phyloP scores from a whole-genome alignment of 2,329 filamentous ascomycete species.

The Dactylellina haptotyla region DNA sequence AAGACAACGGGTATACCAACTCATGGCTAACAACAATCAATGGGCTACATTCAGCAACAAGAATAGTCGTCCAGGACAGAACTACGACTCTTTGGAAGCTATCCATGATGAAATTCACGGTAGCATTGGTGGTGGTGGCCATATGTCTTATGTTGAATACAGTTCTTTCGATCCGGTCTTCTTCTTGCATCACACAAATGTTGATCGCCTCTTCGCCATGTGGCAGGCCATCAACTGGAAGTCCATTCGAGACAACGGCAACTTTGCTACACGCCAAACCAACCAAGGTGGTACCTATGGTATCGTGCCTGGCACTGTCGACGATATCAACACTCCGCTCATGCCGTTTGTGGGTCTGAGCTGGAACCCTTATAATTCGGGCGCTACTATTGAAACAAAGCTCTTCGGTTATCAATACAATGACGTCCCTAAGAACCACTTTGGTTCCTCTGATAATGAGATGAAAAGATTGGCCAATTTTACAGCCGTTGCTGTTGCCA shows the following conservation, averaged over 20 bases:
- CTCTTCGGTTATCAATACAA: conserved; percentile 45
- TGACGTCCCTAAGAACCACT: too few species aligned
- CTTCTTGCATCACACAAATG: conserved; percentile 78
- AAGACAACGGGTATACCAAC: neutral
- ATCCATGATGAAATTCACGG: conserved; percentile 72
- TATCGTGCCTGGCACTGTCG: neutral
- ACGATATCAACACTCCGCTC: neutral
- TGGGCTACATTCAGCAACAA: conserved; percentile 40
- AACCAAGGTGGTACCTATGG: conserved; percentile 38
- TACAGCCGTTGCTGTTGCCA: too few species aligned
- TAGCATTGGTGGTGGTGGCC: conserved; percentile 52
- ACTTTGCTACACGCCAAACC: conserved; percentile 4
- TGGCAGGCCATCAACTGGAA: conserved; percentile 78
- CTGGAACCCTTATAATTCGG: conserved; percentile 2
- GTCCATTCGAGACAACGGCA: neutral
- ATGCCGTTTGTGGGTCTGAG: neutral
- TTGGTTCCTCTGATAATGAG: too few species aligned
- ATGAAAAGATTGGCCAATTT: too few species aligned
- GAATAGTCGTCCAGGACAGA: conserved; percentile 58
- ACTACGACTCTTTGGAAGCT: conserved; percentile 70
- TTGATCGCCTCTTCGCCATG: conserved; percentile 78
- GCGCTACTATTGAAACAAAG: conserved; percentile 6
- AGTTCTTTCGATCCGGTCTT: conserved; percentile 84
- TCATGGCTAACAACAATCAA: neutral
- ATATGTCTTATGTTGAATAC: conserved; percentile 62